A percentile compares a stretch with the other conserved stretches of the same genome.
Evolutionary conservation across 108 stramenopile genomes (phyloP).

Genomic region (Fragilaria radians): DNA sequence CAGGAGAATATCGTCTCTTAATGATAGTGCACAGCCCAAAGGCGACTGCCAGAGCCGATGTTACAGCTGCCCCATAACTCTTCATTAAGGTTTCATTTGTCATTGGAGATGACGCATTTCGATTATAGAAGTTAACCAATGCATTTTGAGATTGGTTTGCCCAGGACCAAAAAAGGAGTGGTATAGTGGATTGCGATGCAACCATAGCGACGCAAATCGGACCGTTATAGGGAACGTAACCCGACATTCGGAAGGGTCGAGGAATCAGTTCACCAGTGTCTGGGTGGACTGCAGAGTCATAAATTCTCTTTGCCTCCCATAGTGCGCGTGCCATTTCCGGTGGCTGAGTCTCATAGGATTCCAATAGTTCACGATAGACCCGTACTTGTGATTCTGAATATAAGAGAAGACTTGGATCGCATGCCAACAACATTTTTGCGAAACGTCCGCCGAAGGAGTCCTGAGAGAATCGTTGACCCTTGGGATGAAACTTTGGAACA

Average conservation of each 20-base stretch:
- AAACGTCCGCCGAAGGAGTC: conserved; percentile 54
- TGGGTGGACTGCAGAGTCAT: conserved; percentile 79
- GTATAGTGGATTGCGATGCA: conserved; percentile 37
- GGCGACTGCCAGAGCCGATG: conserved; percentile 70
- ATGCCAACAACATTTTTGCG: conserved; percentile 61
- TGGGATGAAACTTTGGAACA: conserved; percentile 47
- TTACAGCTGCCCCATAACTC: conserved; percentile 79
- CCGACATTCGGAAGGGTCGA: conserved; percentile 76
- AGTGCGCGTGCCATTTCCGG: conserved; percentile 17
- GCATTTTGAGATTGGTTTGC: conserved; percentile 88
- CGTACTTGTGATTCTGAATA: conserved; percentile 43
- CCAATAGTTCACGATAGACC: conserved; percentile 29
- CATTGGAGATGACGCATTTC: conserved; percentile 80
- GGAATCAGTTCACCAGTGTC: conserved; percentile 87
- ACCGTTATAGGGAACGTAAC: conserved; percentile 83
- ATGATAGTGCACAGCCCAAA: conserved; percentile 75
- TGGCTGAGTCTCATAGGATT: conserved; percentile 21
- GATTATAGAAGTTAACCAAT: conserved; percentile 78
- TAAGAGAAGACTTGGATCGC: conserved; percentile 57
- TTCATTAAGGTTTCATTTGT: conserved; percentile 70
- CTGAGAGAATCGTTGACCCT: conserved; percentile 49
- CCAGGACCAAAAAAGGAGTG: conserved; percentile 80
- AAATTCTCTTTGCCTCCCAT: conserved; percentile 55
- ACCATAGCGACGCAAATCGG: conserved; percentile 75
- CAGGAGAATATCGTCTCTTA: conserved; percentile 44